Evolutionary conservation across 805 yeast genomes (phyloP).

Genomic region (Torulaspora franciscae): DNA sequence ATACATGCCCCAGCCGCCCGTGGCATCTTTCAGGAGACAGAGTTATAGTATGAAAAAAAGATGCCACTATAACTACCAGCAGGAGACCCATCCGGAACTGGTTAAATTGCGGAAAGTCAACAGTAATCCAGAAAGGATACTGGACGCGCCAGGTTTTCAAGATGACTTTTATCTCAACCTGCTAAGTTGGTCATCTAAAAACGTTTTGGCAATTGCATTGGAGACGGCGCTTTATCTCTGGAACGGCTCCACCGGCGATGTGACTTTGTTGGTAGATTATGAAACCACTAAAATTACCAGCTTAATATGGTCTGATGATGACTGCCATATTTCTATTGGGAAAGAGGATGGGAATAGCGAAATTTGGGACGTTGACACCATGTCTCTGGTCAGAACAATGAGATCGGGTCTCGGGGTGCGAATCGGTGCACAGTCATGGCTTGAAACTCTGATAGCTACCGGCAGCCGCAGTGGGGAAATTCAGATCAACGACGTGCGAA

Average conservation of each 20-base stretch:
- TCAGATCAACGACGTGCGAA: slow-evolving; percentile 84
- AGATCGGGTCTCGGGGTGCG: slow-evolving; percentile 62
- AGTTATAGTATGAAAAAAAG: slow-evolving; percentile 30
- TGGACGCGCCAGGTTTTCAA: slow-evolving; percentile 92
- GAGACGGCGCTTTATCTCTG: slow-evolving; percentile 82
- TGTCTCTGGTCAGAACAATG: slow-evolving; percentile 73
- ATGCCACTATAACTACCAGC: slow-evolving; percentile 33
- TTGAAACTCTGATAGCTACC: slow-evolving; percentile 70
- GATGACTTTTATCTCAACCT: slow-evolving; percentile 90
- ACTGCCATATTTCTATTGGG: slow-evolving; percentile 79
- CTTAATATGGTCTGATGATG: slow-evolving; percentile 87
- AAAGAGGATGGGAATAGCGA: slow-evolving; percentile 78
- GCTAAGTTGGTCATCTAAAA: slow-evolving; percentile 79
- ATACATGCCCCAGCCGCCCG: slow-evolving; percentile 84
- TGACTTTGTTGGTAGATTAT: slow-evolving; percentile 60
- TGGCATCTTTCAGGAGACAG: slow-evolving; percentile 29
- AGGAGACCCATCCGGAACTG: slow-evolving; percentile 44
- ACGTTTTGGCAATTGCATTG: slow-evolving; percentile 82
- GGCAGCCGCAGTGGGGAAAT: slow-evolving; percentile 85
- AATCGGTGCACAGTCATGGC: slow-evolving; percentile 82
- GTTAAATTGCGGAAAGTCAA: slow-evolving; percentile 74
- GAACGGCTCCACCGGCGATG: slow-evolving; percentile 83
- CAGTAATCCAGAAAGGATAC: slow-evolving; percentile 83
- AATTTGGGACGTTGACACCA: slow-evolving; percentile 87
- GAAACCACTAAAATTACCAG: slow-evolving; percentile 43